phyloP scores from a whole-genome alignment of 768 basidiomycete genomes.

The Glaciozyma antarctica region DNA sequence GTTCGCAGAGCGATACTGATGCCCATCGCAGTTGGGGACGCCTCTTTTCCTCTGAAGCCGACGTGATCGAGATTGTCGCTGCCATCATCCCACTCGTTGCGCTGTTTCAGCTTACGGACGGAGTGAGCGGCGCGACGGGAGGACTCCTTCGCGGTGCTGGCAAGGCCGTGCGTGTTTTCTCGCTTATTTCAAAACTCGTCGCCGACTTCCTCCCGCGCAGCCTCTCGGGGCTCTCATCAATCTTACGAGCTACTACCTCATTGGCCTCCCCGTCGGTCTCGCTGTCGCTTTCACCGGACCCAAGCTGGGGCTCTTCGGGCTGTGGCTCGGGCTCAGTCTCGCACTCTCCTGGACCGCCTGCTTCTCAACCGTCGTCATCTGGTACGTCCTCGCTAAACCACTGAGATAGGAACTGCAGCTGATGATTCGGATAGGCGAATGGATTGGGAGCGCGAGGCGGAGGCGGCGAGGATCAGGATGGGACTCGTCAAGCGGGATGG shows the following conservation, averaged over 20 bases:
- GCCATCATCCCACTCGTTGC: constrained; percentile 61
- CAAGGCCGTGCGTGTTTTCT: constrained; percentile 49
- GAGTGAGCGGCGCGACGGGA: constrained; percentile 52
- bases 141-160: constrained; percentile 78
- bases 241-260: constrained; percentile 15
- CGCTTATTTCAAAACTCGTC: background rate
- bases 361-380: constrained; percentile 17
- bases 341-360: constrained; percentile 25
- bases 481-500: constrained; percentile 16
- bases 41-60: constrained; percentile 61
- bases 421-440: background rate
- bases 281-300: constrained; percentile 28
- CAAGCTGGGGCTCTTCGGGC: constrained; percentile 22
- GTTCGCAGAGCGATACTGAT: constrained; percentile 15
- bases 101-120: constrained; percentile 58
- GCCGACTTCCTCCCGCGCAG: background rate
- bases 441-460: constrained; percentile 24
- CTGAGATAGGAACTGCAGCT: background rate
- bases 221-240: constrained; percentile 33
- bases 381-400: background rate
- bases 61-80: constrained; percentile 54
- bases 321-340: constrained; percentile 34
- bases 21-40: constrained; percentile 57
- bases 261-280: constrained; percentile 27
- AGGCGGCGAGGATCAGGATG: constrained; percentile 13